A percentile compares a stretch with the other conserved stretches of the same genome.
Conservation (phyloP, 371 early-diverging fungal genomes). For the Rhizopus sp. region DNA sequence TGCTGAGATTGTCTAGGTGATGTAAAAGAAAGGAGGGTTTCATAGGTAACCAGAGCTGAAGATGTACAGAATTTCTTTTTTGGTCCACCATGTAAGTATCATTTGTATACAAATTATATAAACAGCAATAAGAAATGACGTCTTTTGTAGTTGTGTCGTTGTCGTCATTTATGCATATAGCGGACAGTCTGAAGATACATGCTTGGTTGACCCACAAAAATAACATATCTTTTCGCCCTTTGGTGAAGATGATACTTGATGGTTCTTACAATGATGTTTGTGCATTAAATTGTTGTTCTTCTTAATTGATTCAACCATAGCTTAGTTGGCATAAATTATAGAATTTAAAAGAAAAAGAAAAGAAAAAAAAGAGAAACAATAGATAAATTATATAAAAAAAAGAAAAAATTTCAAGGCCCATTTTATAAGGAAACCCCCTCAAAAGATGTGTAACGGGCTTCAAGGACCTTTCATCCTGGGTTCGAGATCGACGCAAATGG, state of each 20-base stretch:
- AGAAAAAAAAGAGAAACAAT: constrained; percentile 11
- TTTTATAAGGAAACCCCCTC: constrained; percentile 18
- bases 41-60: no score
- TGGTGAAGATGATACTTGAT: not conserved
- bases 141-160: not conserved
- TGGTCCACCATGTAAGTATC: no score
- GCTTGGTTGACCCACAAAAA: constrained; percentile 50
- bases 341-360: constrained; percentile 7
- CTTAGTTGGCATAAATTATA: constrained; percentile 3
- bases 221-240: constrained; percentile 31
- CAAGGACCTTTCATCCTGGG: constrained; percentile 5
- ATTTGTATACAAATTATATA: not conserved
- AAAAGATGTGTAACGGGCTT: constrained; percentile 28
- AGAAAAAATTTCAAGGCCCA: constrained; percentile 2
- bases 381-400: not conserved
- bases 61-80: no score
- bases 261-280: not conserved
- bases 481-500: constrained; percentile 19
- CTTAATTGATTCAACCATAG: not conserved
- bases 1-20: not conserved
- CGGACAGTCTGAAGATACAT: constrained; percentile 52
- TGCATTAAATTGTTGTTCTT: not conserved
- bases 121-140: not conserved
- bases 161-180: constrained; percentile 36
- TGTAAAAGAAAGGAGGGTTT: not conserved